A percentile compares a stretch with the other conserved stretches of the same genome.
Evolutionary conservation across 495 filamentous ascomycete species (phyloP).

Genomic region (Talaromyces wortmannii): DNA sequence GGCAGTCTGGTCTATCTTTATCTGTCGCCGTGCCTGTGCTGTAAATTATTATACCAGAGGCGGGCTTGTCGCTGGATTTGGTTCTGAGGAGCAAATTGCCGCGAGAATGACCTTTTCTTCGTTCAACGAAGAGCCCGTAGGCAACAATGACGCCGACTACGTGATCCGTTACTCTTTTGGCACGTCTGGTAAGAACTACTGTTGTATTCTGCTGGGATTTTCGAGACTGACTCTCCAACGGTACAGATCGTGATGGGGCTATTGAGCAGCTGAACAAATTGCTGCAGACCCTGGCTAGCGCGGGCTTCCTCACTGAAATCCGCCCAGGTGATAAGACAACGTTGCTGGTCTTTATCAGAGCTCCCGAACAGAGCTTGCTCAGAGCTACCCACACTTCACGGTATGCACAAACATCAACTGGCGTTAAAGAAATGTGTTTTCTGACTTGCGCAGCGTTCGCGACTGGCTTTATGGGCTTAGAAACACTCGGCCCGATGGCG

Average conservation of each 20-base stretch:
- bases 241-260: constrained; percentile 58
- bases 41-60: too few relatives aligned
- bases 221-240: constrained; percentile 4
- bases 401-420: constrained; percentile 23
- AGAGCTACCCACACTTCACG: constrained; percentile 61
- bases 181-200: constrained; percentile 43
- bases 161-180: constrained; percentile 77
- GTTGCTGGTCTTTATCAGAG: constrained; percentile 76
- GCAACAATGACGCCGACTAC: constrained; percentile 80
- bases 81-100: too few relatives aligned
- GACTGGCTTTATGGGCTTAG: constrained; percentile 96
- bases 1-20: too few relatives aligned
- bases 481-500: constrained; percentile 60
- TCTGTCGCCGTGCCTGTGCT: too few relatives aligned
- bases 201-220: not conserved
- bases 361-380: constrained; percentile 35
- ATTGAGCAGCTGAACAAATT: constrained; percentile 68
- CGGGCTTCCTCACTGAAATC: constrained; percentile 80
- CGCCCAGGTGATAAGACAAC: constrained; percentile 71
- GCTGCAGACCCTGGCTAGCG: constrained; percentile 58
- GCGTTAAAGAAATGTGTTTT: not conserved
- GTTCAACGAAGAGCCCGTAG: constrained; percentile 19
- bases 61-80: too few relatives aligned
- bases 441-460: constrained; percentile 54
- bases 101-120: constrained; percentile 1